Evolutionary conservation across 108 stramenopile species (phyloP), one percentile per base, ranked within the genome.

Genomic region (Stephanodiscus triporus): DNA sequence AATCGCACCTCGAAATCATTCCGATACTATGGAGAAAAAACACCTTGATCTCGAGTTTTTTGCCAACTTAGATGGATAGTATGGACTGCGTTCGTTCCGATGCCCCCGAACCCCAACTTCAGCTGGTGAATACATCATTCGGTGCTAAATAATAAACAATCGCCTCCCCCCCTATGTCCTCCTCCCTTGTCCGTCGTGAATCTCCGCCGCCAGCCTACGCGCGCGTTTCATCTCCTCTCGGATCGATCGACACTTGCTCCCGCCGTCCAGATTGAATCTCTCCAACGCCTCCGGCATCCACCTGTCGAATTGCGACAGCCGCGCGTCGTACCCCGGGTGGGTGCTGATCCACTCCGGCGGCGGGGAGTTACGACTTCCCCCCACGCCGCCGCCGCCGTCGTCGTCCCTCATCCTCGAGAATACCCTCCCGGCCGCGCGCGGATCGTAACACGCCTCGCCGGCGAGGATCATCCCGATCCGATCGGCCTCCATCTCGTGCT

Each of bases 301-400:
- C 16, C 82, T 61, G 58, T 89, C 87, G 64, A 94, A 87, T 10
- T 87, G 58, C 1, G 66, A 45, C 10, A 94, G 10, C 93, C 32
- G 32, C 2, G 32, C 5, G 4, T 34, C 32, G 32, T 34, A 34
- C 32, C 32, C 32, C 32, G 93, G 93, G 71, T 94, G 93, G 13
- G 93, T 94, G 16, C 88, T 89, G 7, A 91, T 51, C 63, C 90
- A 94, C 66, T 91, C 89, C 20, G 93, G 93, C 1, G 93, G 90
- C 47, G 70, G 24, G 4, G 32, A 5, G 4, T 5, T 2, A 34
- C 32, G 2, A 45, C 32, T 34, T 4, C 32, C 13, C 22, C 34
- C 10, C 16, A 50, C 27, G 49, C 54, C 23, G 36, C 40, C 32
- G 29, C 61, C 43, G 20, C 17, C 79, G 75, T 83, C 27, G 45